Evolutionary conservation across 345 rosid genomes (phyloP).

Genomic region (Cochlearia excelsa): DNA sequence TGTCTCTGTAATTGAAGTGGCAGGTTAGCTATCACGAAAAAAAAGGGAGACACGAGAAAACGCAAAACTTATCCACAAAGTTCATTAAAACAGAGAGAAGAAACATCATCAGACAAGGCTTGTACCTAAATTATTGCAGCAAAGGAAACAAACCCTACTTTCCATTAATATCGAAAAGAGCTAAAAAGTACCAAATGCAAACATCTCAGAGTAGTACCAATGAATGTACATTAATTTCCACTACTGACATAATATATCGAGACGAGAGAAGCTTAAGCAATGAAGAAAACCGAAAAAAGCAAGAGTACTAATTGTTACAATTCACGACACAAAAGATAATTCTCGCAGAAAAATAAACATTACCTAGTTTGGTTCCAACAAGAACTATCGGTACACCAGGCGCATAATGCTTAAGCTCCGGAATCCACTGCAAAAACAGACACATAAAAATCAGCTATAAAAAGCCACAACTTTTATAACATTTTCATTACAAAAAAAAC

Average conservation of each 20-base stretch:
- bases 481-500: neutral
- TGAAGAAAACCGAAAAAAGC: neutral
- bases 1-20: neutral
- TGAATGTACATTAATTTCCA: neutral
- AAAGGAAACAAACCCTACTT: neutral
- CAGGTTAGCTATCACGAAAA: conserved; percentile 2
- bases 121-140: no score
- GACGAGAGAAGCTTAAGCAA: conserved; percentile 14
- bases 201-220: neutral
- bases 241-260: neutral
- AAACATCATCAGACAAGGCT: no score
- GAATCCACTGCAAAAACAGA: conserved; percentile 72
- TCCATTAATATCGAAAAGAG: neutral
- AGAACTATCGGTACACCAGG: conserved; percentile 92
- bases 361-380: conserved; percentile 95
- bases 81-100: neutral
- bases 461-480: neutral
- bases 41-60: conserved; percentile 12
- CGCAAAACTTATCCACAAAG: neutral
- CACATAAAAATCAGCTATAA: neutral
- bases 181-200: neutral
- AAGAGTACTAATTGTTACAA: conserved; percentile 13
- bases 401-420: conserved; percentile 89
- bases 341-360: neutral
- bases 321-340: neutral